These are phyloP conservation scores for Aureobasidium sp. DNA, from an alignment of 2,329 filamentous ascomycete species.

Conservation along the genomic window DNA sequence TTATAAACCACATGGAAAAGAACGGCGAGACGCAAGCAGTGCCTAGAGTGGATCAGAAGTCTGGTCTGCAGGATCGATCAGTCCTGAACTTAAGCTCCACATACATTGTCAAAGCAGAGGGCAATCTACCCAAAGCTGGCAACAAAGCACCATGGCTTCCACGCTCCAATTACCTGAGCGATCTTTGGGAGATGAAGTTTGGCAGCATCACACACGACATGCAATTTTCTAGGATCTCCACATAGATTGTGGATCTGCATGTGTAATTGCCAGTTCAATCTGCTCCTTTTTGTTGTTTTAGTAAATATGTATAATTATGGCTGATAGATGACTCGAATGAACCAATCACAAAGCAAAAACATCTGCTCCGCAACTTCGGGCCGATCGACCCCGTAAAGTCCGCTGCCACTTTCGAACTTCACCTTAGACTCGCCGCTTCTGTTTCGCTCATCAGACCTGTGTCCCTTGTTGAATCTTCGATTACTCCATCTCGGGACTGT, in stretches of 20 bases:
- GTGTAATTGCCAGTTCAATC: too few relatives aligned
- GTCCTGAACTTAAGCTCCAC: conserved; percentile 44
- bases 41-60: conserved; percentile 36
- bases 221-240: conserved; percentile 23
- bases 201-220: conserved; percentile 37
- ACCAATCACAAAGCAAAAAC: background rate
- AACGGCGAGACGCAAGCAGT: conserved; percentile 37
- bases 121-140: conserved; percentile 43
- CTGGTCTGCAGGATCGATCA: conserved; percentile 33
- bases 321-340: background rate
- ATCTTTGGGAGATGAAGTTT: conserved; percentile 37
- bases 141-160: conserved; percentile 37
- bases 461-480: background rate
- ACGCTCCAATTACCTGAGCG: conserved; percentile 37
- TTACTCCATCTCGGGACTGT: background rate
- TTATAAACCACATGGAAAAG: conserved; percentile 46
- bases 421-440: background rate
- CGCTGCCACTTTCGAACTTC: background rate
- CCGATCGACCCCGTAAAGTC: background rate
- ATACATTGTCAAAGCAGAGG: conserved; percentile 41
- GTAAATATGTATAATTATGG: conserved; percentile 1
- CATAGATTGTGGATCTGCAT: background rate
- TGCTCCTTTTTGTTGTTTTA: background rate
- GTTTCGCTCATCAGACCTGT: background rate
- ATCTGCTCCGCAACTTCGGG: background rate